A percentile compares a stretch with the other conserved stretches of the same genome.
Conservation (phyloP, 2,329 filamentous ascomycete genomes). For the Lasiodiplodia gonubiensis region DNA sequence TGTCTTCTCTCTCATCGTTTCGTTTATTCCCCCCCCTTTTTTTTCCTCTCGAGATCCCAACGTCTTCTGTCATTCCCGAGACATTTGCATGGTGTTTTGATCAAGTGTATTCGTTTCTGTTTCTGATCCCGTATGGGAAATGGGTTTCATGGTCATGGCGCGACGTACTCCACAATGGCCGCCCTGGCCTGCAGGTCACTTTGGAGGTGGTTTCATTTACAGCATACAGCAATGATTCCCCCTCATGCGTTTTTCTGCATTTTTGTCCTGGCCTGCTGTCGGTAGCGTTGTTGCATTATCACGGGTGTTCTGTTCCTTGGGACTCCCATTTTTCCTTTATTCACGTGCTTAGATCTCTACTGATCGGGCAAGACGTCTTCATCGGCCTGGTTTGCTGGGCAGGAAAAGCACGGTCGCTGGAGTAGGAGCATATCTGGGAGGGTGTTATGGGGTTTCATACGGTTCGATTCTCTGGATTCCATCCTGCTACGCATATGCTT, state of each 20-base stretch:
- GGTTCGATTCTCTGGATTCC: constrained; percentile 20
- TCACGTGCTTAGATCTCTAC: constrained; percentile 14
- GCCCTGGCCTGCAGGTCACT: constrained; percentile 41
- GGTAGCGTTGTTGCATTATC: constrained; percentile 29
- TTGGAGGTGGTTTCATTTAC: constrained; percentile 46
- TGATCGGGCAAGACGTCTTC: constrained; percentile 26
- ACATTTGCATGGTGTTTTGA: constrained; percentile 47
- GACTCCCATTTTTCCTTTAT: constrained; percentile 26
- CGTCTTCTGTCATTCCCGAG: constrained; percentile 49
- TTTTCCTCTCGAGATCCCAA: constrained; percentile 30
- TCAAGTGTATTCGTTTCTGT: constrained; percentile 38
- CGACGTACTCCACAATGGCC: constrained; percentile 29
- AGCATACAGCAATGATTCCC: constrained; percentile 53
- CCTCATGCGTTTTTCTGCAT: constrained; percentile 44
- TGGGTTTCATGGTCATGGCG: constrained; percentile 37
- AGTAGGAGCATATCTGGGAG: constrained; percentile 23
- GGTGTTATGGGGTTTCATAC: constrained; percentile 25
- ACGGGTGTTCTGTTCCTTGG: constrained; percentile 28
- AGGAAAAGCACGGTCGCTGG: constrained; percentile 28
- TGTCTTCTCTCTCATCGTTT: constrained; percentile 34
- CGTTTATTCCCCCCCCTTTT: constrained; percentile 34
- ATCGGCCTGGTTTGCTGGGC: constrained; percentile 28
- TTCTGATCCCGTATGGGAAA: constrained; percentile 42
- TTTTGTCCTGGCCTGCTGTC: constrained; percentile 27
- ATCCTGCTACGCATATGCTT: constrained; percentile 8